Conservation (phyloP, 1,284 basidiomycete genomes). For the Irpex lacteus region DNA sequence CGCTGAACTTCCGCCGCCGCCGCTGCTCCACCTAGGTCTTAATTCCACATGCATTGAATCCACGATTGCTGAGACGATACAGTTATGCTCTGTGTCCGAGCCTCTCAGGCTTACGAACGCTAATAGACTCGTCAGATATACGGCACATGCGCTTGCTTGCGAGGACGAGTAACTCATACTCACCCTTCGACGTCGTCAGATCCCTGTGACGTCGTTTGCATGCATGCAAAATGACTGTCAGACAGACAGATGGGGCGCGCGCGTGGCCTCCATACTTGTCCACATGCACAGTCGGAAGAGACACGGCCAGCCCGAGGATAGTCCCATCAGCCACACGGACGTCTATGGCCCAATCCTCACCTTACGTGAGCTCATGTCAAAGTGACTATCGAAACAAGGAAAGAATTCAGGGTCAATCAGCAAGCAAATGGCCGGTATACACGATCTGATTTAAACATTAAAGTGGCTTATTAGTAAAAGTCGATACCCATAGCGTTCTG, state of each 20-base stretch:
- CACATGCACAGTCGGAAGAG: not conserved
- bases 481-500: not conserved
- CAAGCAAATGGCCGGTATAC: not conserved
- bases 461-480: not conserved
- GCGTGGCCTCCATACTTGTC: not conserved
- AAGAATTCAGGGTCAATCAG: slow-evolving; percentile 11
- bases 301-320: not conserved
- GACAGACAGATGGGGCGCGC: no score
- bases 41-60: no score
- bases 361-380: slow-evolving; percentile 7
- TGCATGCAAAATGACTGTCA: not conserved
- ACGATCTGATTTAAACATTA: not conserved
- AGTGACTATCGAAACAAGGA: slow-evolving; percentile 3
- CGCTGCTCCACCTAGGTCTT: no score
- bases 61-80: no score
- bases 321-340: not conserved
- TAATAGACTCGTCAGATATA: not conserved
- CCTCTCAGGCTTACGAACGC: no score
- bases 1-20: no score
- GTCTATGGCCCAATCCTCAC: slow-evolving; percentile 5
- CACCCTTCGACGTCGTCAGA: no score
- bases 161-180: no score
- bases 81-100: no score
- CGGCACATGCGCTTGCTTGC: not conserved
- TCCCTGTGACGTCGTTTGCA: not conserved